phyloP scores from a whole-genome alignment of 2,329 filamentous ascomycete species.

The Pyrenochaeta sp. region DNA sequence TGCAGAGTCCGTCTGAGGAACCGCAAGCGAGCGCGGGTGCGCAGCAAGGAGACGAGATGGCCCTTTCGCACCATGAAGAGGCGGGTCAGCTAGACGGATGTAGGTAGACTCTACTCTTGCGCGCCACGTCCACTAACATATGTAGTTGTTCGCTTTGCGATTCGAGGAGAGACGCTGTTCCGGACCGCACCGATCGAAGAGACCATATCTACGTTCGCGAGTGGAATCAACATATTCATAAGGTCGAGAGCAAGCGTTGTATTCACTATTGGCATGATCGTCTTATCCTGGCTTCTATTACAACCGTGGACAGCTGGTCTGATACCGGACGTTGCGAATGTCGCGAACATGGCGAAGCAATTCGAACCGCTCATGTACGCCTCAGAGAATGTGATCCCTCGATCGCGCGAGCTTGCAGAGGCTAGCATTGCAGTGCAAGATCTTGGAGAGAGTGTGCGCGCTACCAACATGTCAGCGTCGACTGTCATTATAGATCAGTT shows the following conservation, averaged over 20 bases:
- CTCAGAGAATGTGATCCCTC: conserved; percentile 85
- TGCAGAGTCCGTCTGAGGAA: conserved; percentile 44
- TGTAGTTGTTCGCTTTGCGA: conserved; percentile 84
- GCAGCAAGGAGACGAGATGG: conserved; percentile 32
- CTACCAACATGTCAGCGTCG: conserved; percentile 89
- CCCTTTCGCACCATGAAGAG: conserved; percentile 41
- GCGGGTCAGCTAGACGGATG: conserved; percentile 42
- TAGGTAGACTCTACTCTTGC: conserved; percentile 32
- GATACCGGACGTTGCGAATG: conserved; percentile 87
- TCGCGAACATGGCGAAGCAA: conserved; percentile 86
- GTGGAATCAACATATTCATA: conserved; percentile 67
- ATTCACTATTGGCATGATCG: conserved; percentile 65
- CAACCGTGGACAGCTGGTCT: conserved; percentile 72
- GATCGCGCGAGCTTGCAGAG: conserved; percentile 87
- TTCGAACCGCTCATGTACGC: conserved; percentile 96
- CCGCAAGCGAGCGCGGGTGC: conserved; percentile 28
- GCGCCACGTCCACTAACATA: conserved; percentile 30
- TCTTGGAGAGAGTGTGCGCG: conserved; percentile 86
- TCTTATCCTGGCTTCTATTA: conserved; percentile 72
- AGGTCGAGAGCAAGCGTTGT: conserved; percentile 75
- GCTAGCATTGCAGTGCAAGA: conserved; percentile 96
- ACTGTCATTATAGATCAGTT: conserved; percentile 85
- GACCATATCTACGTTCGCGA: conserved; percentile 69
- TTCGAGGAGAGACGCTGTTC: conserved; percentile 88
- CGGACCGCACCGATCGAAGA: conserved; percentile 84